These are phyloP conservation scores for Hypoxylon sp. DNA, from an alignment of 2,329 filamentous ascomycete genomes.

Conservation along the genomic window DNA sequence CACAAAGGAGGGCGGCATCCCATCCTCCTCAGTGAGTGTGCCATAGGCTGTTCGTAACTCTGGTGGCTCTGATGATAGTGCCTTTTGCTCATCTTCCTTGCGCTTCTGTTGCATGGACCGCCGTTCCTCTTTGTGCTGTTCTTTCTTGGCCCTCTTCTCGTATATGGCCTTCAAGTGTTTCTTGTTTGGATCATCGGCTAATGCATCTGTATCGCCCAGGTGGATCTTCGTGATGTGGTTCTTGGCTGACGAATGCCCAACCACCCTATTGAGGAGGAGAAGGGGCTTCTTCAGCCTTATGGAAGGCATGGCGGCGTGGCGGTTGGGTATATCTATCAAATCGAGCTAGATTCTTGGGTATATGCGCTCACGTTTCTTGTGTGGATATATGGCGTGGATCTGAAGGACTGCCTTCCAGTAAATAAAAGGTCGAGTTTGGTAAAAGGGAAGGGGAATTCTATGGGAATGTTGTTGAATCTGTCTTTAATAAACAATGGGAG, in stretches of 20 bases:
- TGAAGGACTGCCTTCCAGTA: constrained; percentile 8
- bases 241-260: constrained; percentile 58
- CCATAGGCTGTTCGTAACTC: constrained; percentile 51
- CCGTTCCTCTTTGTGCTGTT: constrained; percentile 55
- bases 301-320: constrained; percentile 52
- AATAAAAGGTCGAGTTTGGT: background rate
- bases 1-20: constrained; percentile 59
- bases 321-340: constrained; percentile 7
- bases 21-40: constrained; percentile 55
- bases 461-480: constrained; percentile 2
- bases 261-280: constrained; percentile 57
- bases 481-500: constrained; percentile 12
- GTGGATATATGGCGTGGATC: background rate
- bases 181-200: constrained; percentile 54
- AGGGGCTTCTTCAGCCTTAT: constrained; percentile 57
- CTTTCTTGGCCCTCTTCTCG: constrained; percentile 54
- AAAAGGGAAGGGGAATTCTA: background rate
- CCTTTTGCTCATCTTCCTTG: constrained; percentile 55
- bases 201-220: constrained; percentile 56
- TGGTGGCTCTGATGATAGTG: constrained; percentile 49
- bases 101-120: constrained; percentile 55
- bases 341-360: background rate
- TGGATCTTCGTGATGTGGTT: constrained; percentile 59
- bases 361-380: constrained; percentile 3
- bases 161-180: constrained; percentile 55